Base-by-base conservation (phyloP, 805 yeast species). In the Pichia gijzeniarum region DNA sequence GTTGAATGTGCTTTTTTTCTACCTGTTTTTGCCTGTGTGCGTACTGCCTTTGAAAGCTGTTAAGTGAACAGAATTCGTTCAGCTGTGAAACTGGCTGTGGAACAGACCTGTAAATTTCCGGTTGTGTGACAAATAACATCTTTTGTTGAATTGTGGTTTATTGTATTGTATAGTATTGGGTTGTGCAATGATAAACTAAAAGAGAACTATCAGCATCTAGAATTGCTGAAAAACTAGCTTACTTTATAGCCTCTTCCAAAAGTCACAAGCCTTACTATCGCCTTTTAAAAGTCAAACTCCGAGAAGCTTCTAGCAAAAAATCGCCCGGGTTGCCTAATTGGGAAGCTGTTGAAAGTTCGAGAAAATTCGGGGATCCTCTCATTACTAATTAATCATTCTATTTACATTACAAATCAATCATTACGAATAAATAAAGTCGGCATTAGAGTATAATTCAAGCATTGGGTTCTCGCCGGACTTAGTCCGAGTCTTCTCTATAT, bases 381-480 rank as follows among this genome's bases (percentile, higher is more conserved):
- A 19, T 32, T 19, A 12, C 34, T 16, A 16, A 28, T 19, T 9
- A 4, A 5, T 18, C 4, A 25, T 7, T 18, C 10, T 18, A 5
- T 30, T 12, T 25, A 25, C 28, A 25, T 25, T 25, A 25, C 28
- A 25, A 25, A 25, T 25, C 28, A 25, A 25, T 7, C 28, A 30
- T 14, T 22, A 72, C 45, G 76, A 72, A 38, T 70, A 70, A 68
- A 80, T 69, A 52, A 85, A 85, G 19, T 84, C 77, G 4, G 86
- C 93, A 57, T 87, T 87, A 31, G 72, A 68, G 59, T 87, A 87
- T 48, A 86, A 74, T 42, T 82, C 83, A 45, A 86, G 60, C 89
- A 87, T 79, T 13, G 95, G 95, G 54, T 84, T 85, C 54, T 86
- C 95, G 0, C 95, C 95, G 30, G 77, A 76, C 54, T 74, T 77